Conservation (phyloP, 2,329 filamentous ascomycete species). For the Rhinocladiella mackenziei region DNA sequence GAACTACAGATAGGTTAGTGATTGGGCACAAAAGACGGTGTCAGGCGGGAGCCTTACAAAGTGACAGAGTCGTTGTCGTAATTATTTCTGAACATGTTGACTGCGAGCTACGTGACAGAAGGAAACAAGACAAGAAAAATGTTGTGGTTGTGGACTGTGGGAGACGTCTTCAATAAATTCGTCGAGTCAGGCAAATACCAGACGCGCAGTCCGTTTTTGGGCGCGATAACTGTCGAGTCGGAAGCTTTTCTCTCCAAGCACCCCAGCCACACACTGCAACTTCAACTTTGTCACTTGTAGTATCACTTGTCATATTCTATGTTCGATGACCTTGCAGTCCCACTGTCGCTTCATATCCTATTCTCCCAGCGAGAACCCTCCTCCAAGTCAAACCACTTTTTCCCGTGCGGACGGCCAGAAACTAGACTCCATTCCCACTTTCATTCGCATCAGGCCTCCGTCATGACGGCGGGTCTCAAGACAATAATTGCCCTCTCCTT, state of each 20-base stretch:
- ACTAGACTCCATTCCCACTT: neutral
- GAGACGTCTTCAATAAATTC: too few relatives aligned
- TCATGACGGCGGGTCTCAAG: conserved; percentile 81
- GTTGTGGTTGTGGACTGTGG: conserved; percentile 3
- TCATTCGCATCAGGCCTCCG: conserved; percentile 19
- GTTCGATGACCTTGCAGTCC: too few relatives aligned
- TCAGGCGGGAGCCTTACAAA: conserved; percentile 62
- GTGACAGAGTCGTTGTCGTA: conserved; percentile 99
- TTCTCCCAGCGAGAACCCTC: too few relatives aligned
- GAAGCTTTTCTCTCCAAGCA: too few relatives aligned
- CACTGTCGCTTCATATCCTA: too few relatives aligned
- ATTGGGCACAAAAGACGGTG: conserved; percentile 4
- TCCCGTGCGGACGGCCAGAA: conserved; percentile 2
- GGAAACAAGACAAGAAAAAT: conserved; percentile 4
- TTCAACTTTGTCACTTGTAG: too few relatives aligned
- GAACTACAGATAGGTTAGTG: conserved; percentile 59
- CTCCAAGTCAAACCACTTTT: too few relatives aligned
- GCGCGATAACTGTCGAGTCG: too few relatives aligned
- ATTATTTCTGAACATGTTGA: conserved; percentile 97
- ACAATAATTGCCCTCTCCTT: conserved; percentile 99
- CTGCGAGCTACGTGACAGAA: neutral
- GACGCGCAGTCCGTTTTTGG: too few relatives aligned
- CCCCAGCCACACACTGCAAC: too few relatives aligned
- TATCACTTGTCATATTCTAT: too few relatives aligned
- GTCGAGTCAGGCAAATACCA: too few relatives aligned